phyloP scores from a whole-genome alignment of 73 alveolate genomes.

The Diophrys sp. region DNA sequence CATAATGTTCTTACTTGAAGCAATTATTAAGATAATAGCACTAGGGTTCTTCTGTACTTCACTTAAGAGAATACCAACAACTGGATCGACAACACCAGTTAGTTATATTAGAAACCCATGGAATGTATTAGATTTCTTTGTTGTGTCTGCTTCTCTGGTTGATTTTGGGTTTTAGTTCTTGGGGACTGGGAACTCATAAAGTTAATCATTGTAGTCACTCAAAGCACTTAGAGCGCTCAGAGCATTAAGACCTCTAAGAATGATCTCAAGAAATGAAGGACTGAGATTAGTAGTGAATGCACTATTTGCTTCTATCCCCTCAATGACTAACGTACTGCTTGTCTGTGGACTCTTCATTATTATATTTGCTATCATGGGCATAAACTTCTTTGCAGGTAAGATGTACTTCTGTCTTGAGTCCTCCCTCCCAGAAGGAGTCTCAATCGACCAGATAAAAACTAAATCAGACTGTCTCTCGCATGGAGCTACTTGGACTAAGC shows the following conservation, averaged over 20 bases:
- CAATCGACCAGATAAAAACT: neutral
- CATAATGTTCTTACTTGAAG: conserved; percentile 15
- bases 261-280: conserved; percentile 47
- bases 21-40: conserved; percentile 21
- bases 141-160: conserved; percentile 28
- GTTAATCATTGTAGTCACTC: conserved; percentile 21
- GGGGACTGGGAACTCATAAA: neutral
- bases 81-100: neutral
- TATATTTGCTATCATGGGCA: conserved; percentile 49
- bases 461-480: conserved; percentile 15
- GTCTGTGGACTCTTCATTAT: conserved; percentile 27
- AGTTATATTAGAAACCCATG: conserved; percentile 23
- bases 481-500: conserved; percentile 37
- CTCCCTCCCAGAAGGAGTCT: neutral
- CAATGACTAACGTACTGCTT: conserved; percentile 36
- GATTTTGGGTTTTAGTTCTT: conserved; percentile 4
- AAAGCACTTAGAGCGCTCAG: conserved; percentile 57
- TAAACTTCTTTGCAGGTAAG: conserved; percentile 23
- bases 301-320: conserved; percentile 41
- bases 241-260: conserved; percentile 51
- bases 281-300: conserved; percentile 54
- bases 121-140: conserved; percentile 33
- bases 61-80: neutral
- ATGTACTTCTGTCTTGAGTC: conserved; percentile 2
- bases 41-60: conserved; percentile 17